Percentiles rank a stretch among this genome's conserved stretches.
Evolutionary conservation across 805 yeast species (phyloP).

Genomic region (Lachancea lanzarotensis): DNA sequence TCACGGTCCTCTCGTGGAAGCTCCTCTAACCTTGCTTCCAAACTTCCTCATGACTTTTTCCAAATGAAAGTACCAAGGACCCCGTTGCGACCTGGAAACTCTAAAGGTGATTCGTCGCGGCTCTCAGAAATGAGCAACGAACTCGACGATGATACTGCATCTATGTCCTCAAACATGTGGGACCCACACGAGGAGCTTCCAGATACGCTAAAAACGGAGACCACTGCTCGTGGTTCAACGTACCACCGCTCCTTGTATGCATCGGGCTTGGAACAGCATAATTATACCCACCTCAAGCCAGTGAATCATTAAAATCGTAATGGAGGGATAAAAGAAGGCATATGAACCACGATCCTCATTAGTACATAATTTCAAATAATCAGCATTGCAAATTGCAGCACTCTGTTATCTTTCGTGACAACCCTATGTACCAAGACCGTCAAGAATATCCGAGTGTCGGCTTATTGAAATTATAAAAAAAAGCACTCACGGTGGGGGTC

Average conservation of each 20-base stretch:
- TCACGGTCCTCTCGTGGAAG: slow-evolving; percentile 18
- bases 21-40: slow-evolving; percentile 18
- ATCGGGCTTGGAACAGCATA: background rate
- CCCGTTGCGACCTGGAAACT: background rate
- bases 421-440: too few species aligned
- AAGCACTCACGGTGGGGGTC: slow-evolving; percentile 50
- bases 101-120: slow-evolving; percentile 1
- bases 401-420: too few species aligned
- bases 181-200: slow-evolving; percentile 16
- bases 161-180: slow-evolving; percentile 15
- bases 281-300: background rate
- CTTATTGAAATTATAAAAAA: too few species aligned
- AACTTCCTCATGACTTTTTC: slow-evolving; percentile 25
- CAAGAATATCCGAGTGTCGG: too few species aligned
- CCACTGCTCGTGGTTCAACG: background rate
- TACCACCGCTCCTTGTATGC: slow-evolving; percentile 1
- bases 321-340: too few species aligned
- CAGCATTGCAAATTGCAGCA: too few species aligned
- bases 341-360: too few species aligned
- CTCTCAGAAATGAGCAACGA: slow-evolving; percentile 11
- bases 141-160: slow-evolving; percentile 9
- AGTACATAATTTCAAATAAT: too few species aligned
- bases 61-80: slow-evolving; percentile 12
- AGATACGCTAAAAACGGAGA: slow-evolving; percentile 16
- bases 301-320: background rate